Evolutionary conservation across 179 eudicot genomes (phyloP).

Genomic region (Beta lomatogona): DNA sequence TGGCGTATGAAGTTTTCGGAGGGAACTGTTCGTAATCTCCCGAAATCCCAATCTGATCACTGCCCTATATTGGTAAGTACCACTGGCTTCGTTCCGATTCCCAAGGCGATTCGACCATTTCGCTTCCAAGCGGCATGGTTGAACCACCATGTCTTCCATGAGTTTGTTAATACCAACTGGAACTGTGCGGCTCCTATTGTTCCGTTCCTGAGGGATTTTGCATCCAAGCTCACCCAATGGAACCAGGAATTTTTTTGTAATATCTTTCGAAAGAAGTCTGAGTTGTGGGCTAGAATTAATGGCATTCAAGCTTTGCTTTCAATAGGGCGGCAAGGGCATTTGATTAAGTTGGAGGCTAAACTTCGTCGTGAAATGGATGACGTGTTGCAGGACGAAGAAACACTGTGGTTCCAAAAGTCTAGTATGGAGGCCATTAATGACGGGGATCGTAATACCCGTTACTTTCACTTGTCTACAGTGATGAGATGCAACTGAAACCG

Average conservation of each 20-base stretch:
- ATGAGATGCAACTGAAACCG: neutral
- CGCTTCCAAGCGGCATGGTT: conserved; percentile 5
- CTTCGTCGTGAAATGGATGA: neutral
- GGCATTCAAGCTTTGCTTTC: neutral
- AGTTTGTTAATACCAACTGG: neutral
- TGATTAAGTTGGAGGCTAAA: neutral
- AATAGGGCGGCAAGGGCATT: neutral
- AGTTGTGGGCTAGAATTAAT: no score
- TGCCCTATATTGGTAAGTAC: neutral
- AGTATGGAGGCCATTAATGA: neutral
- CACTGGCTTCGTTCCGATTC: neutral
- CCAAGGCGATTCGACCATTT: neutral
- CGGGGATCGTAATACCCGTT: neutral
- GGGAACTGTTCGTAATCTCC: neutral
- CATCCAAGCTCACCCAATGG: neutral
- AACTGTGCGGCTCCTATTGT: neutral
- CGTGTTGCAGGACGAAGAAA: neutral
- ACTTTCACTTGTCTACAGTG: neutral
- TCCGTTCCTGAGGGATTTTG: neutral
- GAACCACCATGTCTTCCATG: neutral
- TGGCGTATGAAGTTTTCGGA: neutral
- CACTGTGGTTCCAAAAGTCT: conserved; percentile 13
- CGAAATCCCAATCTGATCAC: neutral
- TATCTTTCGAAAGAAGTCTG: no score
- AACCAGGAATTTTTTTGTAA: no score